phyloP scores from a whole-genome alignment of 257 asterid genomes.

The Plantago major region DNA sequence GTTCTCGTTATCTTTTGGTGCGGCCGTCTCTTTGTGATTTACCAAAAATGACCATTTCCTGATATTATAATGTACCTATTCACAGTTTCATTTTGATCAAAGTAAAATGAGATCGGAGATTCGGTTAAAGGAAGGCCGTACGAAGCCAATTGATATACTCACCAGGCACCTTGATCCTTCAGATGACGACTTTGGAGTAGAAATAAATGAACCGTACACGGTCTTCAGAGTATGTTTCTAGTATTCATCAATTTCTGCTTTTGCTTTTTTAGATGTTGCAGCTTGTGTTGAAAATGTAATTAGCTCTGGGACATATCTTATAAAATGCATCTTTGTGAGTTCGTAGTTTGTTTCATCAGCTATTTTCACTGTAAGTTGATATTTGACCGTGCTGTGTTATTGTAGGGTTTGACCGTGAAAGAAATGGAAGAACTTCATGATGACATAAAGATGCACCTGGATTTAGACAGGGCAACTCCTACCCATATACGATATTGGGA shows the following conservation, averaged over 20 bases:
- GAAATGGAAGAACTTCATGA: slow-evolving; percentile 93
- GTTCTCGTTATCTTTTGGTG: slow-evolving; percentile 14
- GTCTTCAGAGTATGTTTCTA: slow-evolving; percentile 58
- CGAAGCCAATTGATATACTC: slow-evolving; percentile 85
- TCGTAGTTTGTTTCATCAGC: slow-evolving; percentile 6
- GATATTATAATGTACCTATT: slow-evolving; percentile 21
- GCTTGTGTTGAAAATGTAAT: slow-evolving; percentile 5
- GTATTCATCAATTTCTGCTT: slow-evolving; percentile 9
- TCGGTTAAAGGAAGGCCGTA: slow-evolving; percentile 89
- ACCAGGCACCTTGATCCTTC: slow-evolving; percentile 84
- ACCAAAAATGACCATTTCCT: slow-evolving; percentile 13
- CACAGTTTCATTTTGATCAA: slow-evolving; percentile 95
- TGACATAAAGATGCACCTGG: slow-evolving; percentile 93
- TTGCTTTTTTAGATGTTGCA: slow-evolving; percentile 1
- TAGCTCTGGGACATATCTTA: slow-evolving; percentile 3
- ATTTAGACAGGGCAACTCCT: slow-evolving; percentile 80
- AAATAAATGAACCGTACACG: slow-evolving; percentile 83
- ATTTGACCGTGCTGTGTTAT: slow-evolving; percentile 18
- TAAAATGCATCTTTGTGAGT: neutral
- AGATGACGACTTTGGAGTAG: slow-evolving; percentile 66
- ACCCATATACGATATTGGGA: slow-evolving; percentile 84
- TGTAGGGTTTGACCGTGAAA: slow-evolving; percentile 72
- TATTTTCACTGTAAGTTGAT: slow-evolving; percentile 21
- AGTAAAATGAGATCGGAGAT: slow-evolving; percentile 92
- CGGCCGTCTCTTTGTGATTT: neutral